Conservation (phyloP, 345 rosid species). For the Populus alba region DNA sequence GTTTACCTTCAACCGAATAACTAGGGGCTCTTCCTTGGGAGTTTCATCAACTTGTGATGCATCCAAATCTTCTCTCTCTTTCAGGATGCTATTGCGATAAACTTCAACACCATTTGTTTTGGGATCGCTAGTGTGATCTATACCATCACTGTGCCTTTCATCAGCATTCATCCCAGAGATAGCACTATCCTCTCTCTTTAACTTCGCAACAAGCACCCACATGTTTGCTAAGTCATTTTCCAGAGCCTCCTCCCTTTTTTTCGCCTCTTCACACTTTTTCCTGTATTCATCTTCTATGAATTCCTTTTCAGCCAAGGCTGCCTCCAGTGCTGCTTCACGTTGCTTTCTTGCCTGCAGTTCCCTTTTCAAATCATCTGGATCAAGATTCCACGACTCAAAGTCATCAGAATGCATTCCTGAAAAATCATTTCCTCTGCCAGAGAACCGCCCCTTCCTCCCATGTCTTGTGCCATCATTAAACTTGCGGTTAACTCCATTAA, state of each 20-base stretch:
- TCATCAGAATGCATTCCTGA: constrained; percentile 54
- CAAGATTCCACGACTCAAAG: constrained; percentile 79
- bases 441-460: constrained; percentile 72
- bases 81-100: constrained; percentile 36
- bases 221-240: constrained; percentile 97
- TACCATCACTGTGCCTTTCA: constrained; percentile 38
- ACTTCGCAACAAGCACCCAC: constrained; percentile 99
- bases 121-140: constrained; percentile 29
- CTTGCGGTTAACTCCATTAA: constrained; percentile 72
- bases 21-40: constrained; percentile 81
- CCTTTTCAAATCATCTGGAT: constrained; percentile 70
- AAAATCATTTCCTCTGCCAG: constrained; percentile 60
- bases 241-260: constrained; percentile 82
- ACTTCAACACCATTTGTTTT: constrained; percentile 41
- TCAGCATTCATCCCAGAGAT: constrained; percentile 47
- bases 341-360: constrained; percentile 93
- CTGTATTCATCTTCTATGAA: constrained; percentile 77
- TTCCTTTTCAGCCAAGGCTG: constrained; percentile 83
- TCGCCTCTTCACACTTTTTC: constrained; percentile 80
- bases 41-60: constrained; percentile 50
- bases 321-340: constrained; percentile 77
- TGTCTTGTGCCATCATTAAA: constrained; percentile 53
- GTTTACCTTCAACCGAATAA: constrained; percentile 83
- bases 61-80: constrained; percentile 52
- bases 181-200: constrained; percentile 74